Evolutionary conservation across 2,329 filamentous ascomycete species (phyloP).

Genomic region (Biscogniauxia sp.): DNA sequence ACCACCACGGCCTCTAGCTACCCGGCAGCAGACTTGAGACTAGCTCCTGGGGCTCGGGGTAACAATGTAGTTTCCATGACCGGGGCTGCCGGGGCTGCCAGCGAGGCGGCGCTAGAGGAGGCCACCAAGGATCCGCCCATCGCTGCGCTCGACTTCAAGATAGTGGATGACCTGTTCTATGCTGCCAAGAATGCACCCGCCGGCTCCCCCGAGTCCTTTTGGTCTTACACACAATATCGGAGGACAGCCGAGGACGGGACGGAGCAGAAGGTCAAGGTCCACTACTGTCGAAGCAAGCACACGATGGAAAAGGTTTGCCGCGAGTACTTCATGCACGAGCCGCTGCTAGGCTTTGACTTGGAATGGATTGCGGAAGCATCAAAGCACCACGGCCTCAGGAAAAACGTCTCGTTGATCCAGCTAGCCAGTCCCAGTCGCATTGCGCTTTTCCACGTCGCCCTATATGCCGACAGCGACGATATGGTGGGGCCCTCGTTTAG

Average conservation of each 20-base stretch:
- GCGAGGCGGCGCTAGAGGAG: neutral
- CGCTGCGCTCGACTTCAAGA: constrained; percentile 44
- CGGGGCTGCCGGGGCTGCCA: too few relatives aligned
- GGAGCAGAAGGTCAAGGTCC: constrained; percentile 59
- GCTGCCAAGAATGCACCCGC: constrained; percentile 46
- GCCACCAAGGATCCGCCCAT: constrained; percentile 33
- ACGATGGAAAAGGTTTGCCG: constrained; percentile 65
- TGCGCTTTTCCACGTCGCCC: constrained; percentile 76
- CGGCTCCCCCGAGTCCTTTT: constrained; percentile 55
- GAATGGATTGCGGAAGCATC: constrained; percentile 69
- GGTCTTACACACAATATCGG: constrained; percentile 68
- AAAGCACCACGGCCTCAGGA: constrained; percentile 50
- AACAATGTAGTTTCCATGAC: neutral
- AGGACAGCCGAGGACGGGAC: constrained; percentile 42
- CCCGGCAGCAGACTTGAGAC: neutral
- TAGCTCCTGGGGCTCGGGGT: too few relatives aligned
- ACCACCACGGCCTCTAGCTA: too few relatives aligned
- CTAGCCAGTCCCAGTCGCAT: constrained; percentile 74
- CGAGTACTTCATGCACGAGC: constrained; percentile 64
- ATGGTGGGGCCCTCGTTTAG: constrained; percentile 70
- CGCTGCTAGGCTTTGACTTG: constrained; percentile 81
- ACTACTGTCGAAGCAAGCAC: constrained; percentile 71
- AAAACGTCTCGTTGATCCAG: constrained; percentile 79
- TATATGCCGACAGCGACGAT: constrained; percentile 53
- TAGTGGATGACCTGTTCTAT: constrained; percentile 44